Base-by-base conservation (phyloP, 2,329 filamentous ascomycete genomes). In the Phyllosticta capitalensis region DNA sequence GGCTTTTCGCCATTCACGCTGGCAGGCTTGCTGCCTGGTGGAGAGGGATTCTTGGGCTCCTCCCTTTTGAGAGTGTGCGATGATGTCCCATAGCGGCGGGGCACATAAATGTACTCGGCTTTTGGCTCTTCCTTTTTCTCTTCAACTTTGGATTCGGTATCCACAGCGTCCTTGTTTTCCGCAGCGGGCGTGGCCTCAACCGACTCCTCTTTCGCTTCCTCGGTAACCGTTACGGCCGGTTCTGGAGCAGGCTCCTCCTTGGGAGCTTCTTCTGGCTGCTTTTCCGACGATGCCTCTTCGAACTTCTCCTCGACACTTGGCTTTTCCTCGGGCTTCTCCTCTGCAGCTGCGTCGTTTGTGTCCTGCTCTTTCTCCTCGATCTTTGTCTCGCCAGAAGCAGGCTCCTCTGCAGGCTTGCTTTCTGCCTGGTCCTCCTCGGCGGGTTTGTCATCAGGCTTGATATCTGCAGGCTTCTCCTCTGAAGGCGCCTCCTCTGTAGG, bases 31-130 rank as follows among this genome's bases (percentile, higher is more conserved):
- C 38, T 45, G 38, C 14, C 5, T 45, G 14, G 38, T 45, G 14
- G 38, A 45, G 38, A n/a, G 17, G 38, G n/a, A n/a, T 17, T n/a
- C 7, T 45, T 45, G 38, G 38, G n/a, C n/a, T 14, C 38, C 7
- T 45, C 38, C 7, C 38, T n/a, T 45, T 45, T 45, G 38, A 45
- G 38, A n/a, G 38, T 45, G 14, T 45, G 17, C 14, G 38, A 3
- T 5, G 38, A n/a, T 9, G 58, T 52, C 17, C 58, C 53, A 28
- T 55, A 55, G 24, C 51, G 50, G 24, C 58, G 58, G 5, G 58
- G 48, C 17, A 59, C 9, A 7, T 45, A 24, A 21, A 59, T 59
- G 53, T 59, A 59, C 24, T 54, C 38, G 1, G 52, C 22, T n/a
- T 50, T 51, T 9, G 51, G n/a, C 7, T 58, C 56, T 26, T 54